Conservation (phyloP, 495 filamentous ascomycete species). For the Annulohypoxylon maeteangense region DNA sequence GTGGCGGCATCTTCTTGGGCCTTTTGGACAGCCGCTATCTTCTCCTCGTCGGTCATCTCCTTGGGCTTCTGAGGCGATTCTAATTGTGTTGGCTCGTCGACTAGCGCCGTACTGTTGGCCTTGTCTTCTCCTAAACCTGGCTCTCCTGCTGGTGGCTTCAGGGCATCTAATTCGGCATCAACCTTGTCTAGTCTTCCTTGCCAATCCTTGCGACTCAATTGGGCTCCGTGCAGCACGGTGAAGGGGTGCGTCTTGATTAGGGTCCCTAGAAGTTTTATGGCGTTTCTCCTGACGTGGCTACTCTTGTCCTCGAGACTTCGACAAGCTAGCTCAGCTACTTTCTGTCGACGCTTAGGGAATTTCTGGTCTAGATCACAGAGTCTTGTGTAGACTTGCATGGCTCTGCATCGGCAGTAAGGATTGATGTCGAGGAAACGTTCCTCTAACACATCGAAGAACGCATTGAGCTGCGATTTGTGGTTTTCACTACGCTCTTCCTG, state of each 20-base stretch:
- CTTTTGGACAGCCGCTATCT: conserved; percentile 68
- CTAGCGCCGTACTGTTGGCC: conserved; percentile 68
- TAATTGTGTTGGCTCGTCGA: conserved; percentile 89
- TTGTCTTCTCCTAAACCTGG: conserved; percentile 76
- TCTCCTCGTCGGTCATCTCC: conserved; percentile 69
- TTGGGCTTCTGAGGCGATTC: conserved; percentile 66
- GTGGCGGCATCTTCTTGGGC: conserved; percentile 73
- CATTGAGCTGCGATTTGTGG: conserved; percentile 91
- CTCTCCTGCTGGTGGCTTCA: conserved; percentile 81
- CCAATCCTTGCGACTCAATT: conserved; percentile 87
- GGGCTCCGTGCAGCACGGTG: conserved; percentile 87
- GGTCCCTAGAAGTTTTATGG: conserved; percentile 88
- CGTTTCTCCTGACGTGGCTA: conserved; percentile 94
- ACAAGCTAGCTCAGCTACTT: conserved; percentile 83
- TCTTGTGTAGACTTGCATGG: conserved; percentile 92
- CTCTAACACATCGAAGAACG: conserved; percentile 95
- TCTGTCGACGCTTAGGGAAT: conserved; percentile 90
- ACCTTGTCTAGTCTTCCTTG: conserved; percentile 78
- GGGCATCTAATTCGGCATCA: conserved; percentile 79
- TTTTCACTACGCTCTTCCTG: conserved; percentile 90
- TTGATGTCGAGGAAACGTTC: conserved; percentile 97
- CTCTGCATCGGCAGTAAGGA: conserved; percentile 91
- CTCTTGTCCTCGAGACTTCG: conserved; percentile 96
- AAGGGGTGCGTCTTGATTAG: conserved; percentile 95
- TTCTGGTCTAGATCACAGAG: conserved; percentile 94